These are phyloP conservation scores for Globisporangium lucens DNA, from an alignment of 352 stramenopile genomes.

Conservation along the genomic window DNA sequence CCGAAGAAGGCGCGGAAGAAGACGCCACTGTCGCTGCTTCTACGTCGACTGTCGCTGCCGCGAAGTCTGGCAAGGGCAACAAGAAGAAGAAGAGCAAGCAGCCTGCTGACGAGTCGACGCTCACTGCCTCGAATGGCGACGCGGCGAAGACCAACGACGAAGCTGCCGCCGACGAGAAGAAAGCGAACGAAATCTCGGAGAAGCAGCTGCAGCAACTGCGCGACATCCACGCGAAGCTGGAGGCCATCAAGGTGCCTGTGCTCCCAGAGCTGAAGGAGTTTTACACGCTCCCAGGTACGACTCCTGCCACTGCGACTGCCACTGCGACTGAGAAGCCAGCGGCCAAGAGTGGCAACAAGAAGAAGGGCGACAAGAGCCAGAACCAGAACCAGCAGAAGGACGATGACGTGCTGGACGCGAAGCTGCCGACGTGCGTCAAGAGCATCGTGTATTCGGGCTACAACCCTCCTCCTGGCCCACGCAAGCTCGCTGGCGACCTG, in stretches of 20 bases:
- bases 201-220: conserved; percentile 77
- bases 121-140: conserved; percentile 7
- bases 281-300: conserved; percentile 48
- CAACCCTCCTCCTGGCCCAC: conserved; percentile 91
- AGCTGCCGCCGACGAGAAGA: conserved; percentile 37
- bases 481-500: conserved; percentile 91
- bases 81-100: conserved; percentile 25
- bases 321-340: conserved; percentile 24
- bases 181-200: conserved; percentile 70
- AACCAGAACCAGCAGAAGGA: conserved; percentile 33
- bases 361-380: conserved; percentile 32
- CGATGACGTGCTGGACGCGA: conserved; percentile 42
- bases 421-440: conserved; percentile 82
- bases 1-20: conserved; percentile 6
- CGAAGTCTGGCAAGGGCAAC: conserved; percentile 23
- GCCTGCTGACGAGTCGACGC: not conserved
- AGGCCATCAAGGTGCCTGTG: conserved; percentile 71
- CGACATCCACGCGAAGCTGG: conserved; percentile 82
- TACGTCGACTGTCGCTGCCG: not conserved
- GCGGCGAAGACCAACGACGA: conserved; percentile 6
- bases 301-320: conserved; percentile 9
- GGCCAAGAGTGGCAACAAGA: conserved; percentile 22
- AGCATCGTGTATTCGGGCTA: conserved; percentile 93
- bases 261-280: conserved; percentile 59
- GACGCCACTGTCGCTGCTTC: not conserved